A percentile compares a stretch with the other conserved stretches of the same genome.
These are phyloP conservation scores for Oehlia diaphana DNA, from an alignment of 192 early-diverging fungal species.

Conservation along the genomic window DNA sequence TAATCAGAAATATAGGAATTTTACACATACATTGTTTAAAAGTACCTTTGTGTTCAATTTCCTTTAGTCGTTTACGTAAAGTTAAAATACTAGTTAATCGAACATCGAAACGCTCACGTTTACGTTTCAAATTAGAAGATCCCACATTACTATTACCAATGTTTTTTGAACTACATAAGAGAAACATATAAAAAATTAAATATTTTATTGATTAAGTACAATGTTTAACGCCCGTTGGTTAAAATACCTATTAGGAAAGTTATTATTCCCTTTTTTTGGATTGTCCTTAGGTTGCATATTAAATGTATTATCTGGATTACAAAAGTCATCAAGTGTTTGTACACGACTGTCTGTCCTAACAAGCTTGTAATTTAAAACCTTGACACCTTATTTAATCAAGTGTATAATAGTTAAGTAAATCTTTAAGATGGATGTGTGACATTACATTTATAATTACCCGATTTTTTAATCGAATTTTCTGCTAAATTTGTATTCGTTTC, in stretches of 20 bases:
- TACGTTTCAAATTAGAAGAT: slow-evolving; percentile 29
- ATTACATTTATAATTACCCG: background rate
- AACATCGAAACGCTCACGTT: slow-evolving; percentile 63
- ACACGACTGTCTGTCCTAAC: slow-evolving; percentile 86
- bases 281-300: slow-evolving; percentile 1
- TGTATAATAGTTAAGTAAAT: background rate
- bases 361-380: slow-evolving; percentile 61
- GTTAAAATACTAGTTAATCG: slow-evolving; percentile 78
- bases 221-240: too few relatives aligned
- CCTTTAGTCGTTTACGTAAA: slow-evolving; percentile 71
- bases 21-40: background rate
- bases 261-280: background rate
- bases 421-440: background rate
- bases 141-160: background rate
- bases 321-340: slow-evolving; percentile 67
- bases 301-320: background rate
- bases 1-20: background rate
- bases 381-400: background rate
- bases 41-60: slow-evolving; percentile 55
- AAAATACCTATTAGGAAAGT: slow-evolving; percentile 1
- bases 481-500: background rate
- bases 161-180: background rate
- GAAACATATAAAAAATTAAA: too few relatives aligned
- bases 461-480: slow-evolving; percentile 7
- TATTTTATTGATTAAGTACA: too few relatives aligned